Percentiles rank a stretch among this genome's conserved stretches.
phyloP scores from a whole-genome alignment of 2,329 filamentous ascomycete genomes.

The Parafenestella ontariensis region DNA sequence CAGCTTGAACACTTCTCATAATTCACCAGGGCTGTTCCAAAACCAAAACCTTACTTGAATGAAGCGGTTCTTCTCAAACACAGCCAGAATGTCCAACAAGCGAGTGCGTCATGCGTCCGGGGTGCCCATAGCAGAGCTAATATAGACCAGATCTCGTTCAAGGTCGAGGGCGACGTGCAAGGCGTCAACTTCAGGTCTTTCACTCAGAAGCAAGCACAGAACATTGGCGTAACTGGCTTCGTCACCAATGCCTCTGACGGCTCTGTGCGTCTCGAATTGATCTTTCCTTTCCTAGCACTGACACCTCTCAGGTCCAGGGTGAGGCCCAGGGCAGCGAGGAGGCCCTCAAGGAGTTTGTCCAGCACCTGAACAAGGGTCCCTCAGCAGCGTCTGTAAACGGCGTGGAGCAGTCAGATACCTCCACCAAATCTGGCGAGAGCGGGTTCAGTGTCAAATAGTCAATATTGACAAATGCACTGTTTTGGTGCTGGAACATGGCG shows the following conservation, averaged over 20 bases:
- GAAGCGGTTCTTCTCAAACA: constrained; percentile 35
- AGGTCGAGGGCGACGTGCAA: constrained; percentile 56
- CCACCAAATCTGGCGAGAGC: constrained; percentile 70
- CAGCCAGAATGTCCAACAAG: constrained; percentile 44
- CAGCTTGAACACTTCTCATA: background rate
- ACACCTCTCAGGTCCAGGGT: constrained; percentile 73
- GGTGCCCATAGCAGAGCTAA: constrained; percentile 22
- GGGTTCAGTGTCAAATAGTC: constrained; percentile 59
- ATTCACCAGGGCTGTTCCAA: background rate
- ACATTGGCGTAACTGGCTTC: constrained; percentile 54
- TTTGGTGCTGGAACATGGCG: constrained; percentile 6
- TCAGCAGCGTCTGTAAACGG: constrained; percentile 74
- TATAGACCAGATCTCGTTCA: constrained; percentile 54
- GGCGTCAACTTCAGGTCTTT: constrained; percentile 60
- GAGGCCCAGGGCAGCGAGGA: constrained; percentile 81
- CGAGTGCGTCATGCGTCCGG: constrained; percentile 33
- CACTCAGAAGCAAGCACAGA: constrained; percentile 53
- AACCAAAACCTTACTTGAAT: constrained; percentile 9
- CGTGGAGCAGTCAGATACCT: constrained; percentile 73
- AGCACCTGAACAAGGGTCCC: constrained; percentile 78
- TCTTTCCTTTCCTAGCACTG: constrained; percentile 6
- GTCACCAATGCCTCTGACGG: constrained; percentile 57
- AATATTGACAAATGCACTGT: background rate
- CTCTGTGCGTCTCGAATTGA: constrained; percentile 38
- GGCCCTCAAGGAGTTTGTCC: constrained; percentile 71